Base-by-base conservation (phyloP, 2,329 filamentous ascomycete genomes). In the Phialophora verrucosa region DNA sequence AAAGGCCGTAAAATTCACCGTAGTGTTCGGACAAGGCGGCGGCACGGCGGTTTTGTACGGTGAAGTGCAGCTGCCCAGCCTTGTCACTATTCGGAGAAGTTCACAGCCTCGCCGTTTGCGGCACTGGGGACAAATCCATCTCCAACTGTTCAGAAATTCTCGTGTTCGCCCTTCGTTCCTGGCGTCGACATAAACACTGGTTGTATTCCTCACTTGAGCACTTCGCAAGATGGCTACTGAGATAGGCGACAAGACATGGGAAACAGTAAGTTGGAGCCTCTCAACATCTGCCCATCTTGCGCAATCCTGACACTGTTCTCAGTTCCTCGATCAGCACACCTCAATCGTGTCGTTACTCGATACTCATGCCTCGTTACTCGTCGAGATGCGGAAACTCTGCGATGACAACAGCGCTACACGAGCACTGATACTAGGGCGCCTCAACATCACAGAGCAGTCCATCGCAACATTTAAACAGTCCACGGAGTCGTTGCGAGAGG, bases 281-380 rank as follows among this genome's bases (percentile, higher is more conserved):
- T 7, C n/a, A 27, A 35, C n/a, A 27, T 11, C 25, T 14, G 10
- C 38, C 32, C 23, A 17, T 3, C 42, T 38, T 25, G 14, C 42
- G 31, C 25, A 35, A 31, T 10, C 50, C 62, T 66, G 50, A 68
- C 63, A 10, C 12, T 20, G 14, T 47, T 32, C 44, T 31, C 63
- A 68, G 66, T 68, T 68, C 35, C 56, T 65, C 5, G 14, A 63
- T 8, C 67, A 69, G 35, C 67, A 69, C 62, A 47, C 57, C 23
- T 66, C 67, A 14, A 53, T 69, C 27, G 50, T 69, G 17, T 57
- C 64, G 6, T 23, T 65, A 35, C 67, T 69, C 17, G 67, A 69
- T 35, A 53, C 53, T 17, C 67, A 69, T 63, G 64, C 67, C 25
- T 63, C 67, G 12, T 17, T 69, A 4, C 56, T 69, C 29, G 55